phyloP scores from a whole-genome alignment of 192 early-diverging fungal genomes.

The Piromyces sp. region DNA sequence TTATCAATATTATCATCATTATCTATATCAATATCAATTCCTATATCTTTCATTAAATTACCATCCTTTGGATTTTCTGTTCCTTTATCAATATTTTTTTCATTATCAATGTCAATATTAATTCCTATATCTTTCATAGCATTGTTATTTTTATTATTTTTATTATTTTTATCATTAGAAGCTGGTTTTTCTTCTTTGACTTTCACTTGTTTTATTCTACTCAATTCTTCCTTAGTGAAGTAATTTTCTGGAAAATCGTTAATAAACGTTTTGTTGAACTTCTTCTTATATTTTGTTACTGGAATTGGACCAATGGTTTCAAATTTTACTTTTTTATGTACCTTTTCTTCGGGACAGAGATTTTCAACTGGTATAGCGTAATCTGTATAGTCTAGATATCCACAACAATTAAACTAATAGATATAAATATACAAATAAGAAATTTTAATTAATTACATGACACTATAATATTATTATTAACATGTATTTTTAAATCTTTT shows the following conservation, averaged over 20 bases:
- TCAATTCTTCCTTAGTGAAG: neutral
- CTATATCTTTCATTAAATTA: neutral
- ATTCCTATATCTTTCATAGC: neutral
- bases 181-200: neutral
- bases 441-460: too few relatives aligned
- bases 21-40: neutral
- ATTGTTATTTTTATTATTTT: neutral
- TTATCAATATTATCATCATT: too few relatives aligned
- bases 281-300: neutral
- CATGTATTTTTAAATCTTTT: neutral
- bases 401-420: neutral
- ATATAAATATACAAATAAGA: too few relatives aligned
- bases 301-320: neutral
- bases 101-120: neutral
- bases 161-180: neutral
- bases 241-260: neutral
- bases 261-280: neutral
- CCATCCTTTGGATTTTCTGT: neutral
- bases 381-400: neutral
- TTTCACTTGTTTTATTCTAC: neutral
- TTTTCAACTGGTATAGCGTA: neutral
- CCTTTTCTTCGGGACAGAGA: neutral
- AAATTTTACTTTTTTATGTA: neutral
- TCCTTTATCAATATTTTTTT: too few relatives aligned
- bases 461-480: too few relatives aligned